Evolutionary conservation across 2,329 filamentous ascomycete genomes (phyloP), one percentile per base, ranked within the genome.

Genomic region (Alternaria sp.): DNA sequence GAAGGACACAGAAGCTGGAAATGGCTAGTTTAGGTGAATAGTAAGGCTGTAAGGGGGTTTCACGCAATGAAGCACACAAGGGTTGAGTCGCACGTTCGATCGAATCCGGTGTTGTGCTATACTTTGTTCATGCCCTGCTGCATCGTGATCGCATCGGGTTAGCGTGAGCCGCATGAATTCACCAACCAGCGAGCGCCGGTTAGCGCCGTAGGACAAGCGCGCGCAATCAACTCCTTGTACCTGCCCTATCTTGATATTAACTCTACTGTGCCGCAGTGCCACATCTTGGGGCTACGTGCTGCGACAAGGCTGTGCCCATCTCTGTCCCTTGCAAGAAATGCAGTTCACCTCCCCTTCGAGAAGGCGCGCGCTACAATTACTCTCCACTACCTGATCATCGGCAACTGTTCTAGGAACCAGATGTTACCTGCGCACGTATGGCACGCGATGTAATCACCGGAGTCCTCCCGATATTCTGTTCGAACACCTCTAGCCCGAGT

Each of bases 191-290:
- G 28, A 56, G 54, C 58, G 33, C 57, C 58, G 47, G 18, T 65
- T 60, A 59, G 47, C 65, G 60, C 59, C 43, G 41, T 54, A 2
- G 20, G 10, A 55, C 20, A 55, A 25, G 2, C 18, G 55, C 28
- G 15, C 14, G 14, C 30, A 41, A 58, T n/a, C 30, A 37, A 58
- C 21, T 55, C 30, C 20, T 26, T 61, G 51, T 44, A 21, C 54
- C 26, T 55, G 45, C 12, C 28, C 28, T 30, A 6, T 55, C 26
- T 60, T 30, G 15, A 55, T 47, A 30, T 47, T 56, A 54, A 26
- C 12, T 7, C 12, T 14, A 14, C 57, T 64, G 65, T 61, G 57
- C 61, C 59, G 56, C 63, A 64, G 61, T 64, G 55, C 23, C 44
- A 45, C 63, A 61, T 64, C 56, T 44, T 44, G n/a, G 37, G 43